Percentiles rank a stretch among this genome's conserved stretches.
Evolutionary conservation across 208 protist genomes (phyloP).

Genomic region (Endotrypanum monterogeii): DNA sequence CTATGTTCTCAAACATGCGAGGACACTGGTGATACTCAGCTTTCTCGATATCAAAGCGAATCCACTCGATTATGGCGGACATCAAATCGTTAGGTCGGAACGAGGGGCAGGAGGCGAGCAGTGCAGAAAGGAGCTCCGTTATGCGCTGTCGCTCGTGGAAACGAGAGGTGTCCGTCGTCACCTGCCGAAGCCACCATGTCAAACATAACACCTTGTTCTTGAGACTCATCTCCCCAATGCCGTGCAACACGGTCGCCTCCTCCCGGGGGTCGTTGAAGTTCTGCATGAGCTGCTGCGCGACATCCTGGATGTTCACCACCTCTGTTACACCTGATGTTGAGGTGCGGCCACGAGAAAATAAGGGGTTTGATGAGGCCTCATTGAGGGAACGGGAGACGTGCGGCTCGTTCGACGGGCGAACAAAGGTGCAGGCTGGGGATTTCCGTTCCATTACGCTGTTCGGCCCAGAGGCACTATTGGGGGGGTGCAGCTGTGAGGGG

Average conservation of each 20-base stretch:
- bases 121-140: slow-evolving; percentile 47
- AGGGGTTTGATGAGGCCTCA: slow-evolving; percentile 5
- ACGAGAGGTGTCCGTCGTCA: slow-evolving; percentile 52
- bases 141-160: slow-evolving; percentile 68
- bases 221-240: slow-evolving; percentile 57
- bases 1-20: slow-evolving; percentile 83
- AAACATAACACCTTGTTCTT: slow-evolving; percentile 77
- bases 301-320: slow-evolving; percentile 68
- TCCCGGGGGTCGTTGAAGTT: slow-evolving; percentile 60
- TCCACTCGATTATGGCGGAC: slow-evolving; percentile 71
- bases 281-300: slow-evolving; percentile 70
- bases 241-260: slow-evolving; percentile 42
- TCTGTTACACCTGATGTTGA: slow-evolving; percentile 34
- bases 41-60: slow-evolving; percentile 82
- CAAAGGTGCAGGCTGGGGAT: slow-evolving; percentile 3
- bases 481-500: slow-evolving; percentile 15
- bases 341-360: slow-evolving; percentile 18
- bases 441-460: slow-evolving; percentile 3
- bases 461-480: slow-evolving; percentile 3
- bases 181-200: slow-evolving; percentile 84
- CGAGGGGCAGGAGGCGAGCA: slow-evolving; percentile 47
- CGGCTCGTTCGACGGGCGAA: slow-evolving; percentile 13
- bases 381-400: slow-evolving; percentile 10
- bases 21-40: slow-evolving; percentile 74
- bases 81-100: slow-evolving; percentile 50